Evolutionary conservation across 1,284 basidiomycete species (phyloP), one percentile per base, ranked within the genome.

Genomic region (Cutaneotrichosporon sp.): DNA sequence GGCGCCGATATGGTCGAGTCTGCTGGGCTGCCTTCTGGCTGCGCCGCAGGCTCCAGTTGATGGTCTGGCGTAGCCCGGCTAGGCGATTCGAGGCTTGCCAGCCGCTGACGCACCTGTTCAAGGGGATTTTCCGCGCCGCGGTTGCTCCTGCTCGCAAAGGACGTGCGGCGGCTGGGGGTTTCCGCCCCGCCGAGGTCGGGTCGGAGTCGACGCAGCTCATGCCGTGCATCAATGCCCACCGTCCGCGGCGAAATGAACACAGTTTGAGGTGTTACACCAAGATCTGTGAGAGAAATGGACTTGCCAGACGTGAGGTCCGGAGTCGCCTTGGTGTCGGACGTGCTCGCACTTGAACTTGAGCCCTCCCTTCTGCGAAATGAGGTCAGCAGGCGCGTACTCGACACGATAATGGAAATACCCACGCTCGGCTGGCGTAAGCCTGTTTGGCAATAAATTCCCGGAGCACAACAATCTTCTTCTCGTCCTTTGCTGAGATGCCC

Each of bases 181-280:
- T 51, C 58, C 10, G 62, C 26, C 15, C 49, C 66, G 3, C 51
- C 58, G 0, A 69, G 55, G 21, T 66, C 58, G 10, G 66, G 67
- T n/a, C 67, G 64, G 4, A 74, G 50, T 14, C 68, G 64, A 35
- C 55, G 51, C 3, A 69, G 54, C 46, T 70, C 68, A 23, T 65
- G 59, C 49, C 66, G 66, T 2, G 62, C 58, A 42, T 74, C 70
- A n/a, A 59, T 49, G 8, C 65, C 67, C 15, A 73, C 53, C 0
- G 69, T 72, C 2, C 70, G 64, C 3, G 76, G 74, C 18, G 84
- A 89, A 62, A 98, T 80, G 75, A 99, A 97, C 20, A 98, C 87
- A 0, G 93, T 98, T 58, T 91, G 90, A 5, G 91, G 91, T 0
- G 92, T 88, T n/a, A 97, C 87, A 4, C 87, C 85, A 39, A 93